Evolutionary conservation across 352 stramenopile genomes (phyloP).

Genomic region (Globisporangium rhizosaccharum): DNA sequence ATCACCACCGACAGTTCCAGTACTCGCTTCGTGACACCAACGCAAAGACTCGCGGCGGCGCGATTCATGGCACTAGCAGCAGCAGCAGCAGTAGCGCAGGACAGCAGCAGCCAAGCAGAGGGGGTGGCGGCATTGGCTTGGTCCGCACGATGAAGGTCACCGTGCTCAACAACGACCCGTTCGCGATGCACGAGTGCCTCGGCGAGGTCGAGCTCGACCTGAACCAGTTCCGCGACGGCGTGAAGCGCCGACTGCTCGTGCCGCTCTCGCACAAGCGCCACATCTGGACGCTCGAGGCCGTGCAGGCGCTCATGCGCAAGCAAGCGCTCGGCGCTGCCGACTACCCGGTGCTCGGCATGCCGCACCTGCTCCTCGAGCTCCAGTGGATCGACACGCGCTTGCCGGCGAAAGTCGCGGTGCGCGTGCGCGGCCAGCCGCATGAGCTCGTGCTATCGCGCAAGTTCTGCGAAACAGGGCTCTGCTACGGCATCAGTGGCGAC

Average conservation of each 20-base stretch:
- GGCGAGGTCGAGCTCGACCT: conserved; percentile 49
- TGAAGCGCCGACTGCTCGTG: conserved; percentile 31
- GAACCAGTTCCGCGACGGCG: conserved; percentile 26
- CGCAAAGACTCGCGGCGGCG: background rate
- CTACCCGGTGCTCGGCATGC: conserved; percentile 38
- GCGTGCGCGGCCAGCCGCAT: conserved; percentile 19
- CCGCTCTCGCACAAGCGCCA: conserved; percentile 41
- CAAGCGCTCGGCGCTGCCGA: conserved; percentile 31
- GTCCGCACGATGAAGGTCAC: conserved; percentile 34
- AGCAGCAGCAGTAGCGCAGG: background rate
- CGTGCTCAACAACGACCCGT: conserved; percentile 53
- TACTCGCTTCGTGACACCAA: background rate
- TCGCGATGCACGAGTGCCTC: conserved; percentile 44
- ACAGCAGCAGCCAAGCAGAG: background rate
- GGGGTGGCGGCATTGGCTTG: background rate
- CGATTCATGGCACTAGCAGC: background rate
- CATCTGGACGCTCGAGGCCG: conserved; percentile 41
- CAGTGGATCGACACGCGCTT: conserved; percentile 64
- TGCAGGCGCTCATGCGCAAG: conserved; percentile 40
- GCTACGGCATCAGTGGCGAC: conserved; percentile 22
- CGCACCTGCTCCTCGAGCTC: conserved; percentile 44
- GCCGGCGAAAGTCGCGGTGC: conserved; percentile 41
- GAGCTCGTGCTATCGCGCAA: conserved; percentile 29
- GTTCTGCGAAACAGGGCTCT: conserved; percentile 35
- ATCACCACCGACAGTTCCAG: no score